Evolutionary conservation across 2,329 filamentous ascomycete species (phyloP), one percentile per base, ranked within the genome.

Genomic region (Diaporthe citrichinensis): DNA sequence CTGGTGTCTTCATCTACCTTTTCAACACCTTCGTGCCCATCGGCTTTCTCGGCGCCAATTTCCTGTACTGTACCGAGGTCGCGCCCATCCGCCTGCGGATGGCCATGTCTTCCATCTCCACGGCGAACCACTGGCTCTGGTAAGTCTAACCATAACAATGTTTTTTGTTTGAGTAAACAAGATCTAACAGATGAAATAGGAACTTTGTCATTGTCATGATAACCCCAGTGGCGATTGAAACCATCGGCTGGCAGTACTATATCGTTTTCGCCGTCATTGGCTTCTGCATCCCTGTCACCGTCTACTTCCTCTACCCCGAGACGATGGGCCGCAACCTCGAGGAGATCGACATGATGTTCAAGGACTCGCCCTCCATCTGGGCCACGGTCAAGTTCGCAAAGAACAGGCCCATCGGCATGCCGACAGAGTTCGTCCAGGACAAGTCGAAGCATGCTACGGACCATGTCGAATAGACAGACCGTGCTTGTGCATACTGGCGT

Each of bases 1-100:
- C 88, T 0, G 88, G 88, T 0, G 85, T 89, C 77, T 91, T 91
- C 81, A 86, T 92, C 67, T 92, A 90, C 81, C 81, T 90, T 62
- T 92, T 90, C 84, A 90, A 91, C 81, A 89, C 88, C 78, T 91
- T 92, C 81, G 88, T 91, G 59, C 89, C 88, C 0, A 88, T 91
- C 74, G 90, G 89, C 0, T 91, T 90, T 82, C 84, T 91, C 0
- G 90, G 90, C 1, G 86, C 89, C 44, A 91, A 90, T 78, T 92
- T 91, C 82, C 83, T 92, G 28, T 92, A 92, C 81, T 90, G 89
- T 75, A 88, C 90, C 1, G 90, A 92, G 79, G 84, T 91, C 25
- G 89, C 89, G 0, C 90, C 90, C 1, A 83, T 88, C 23, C 82
- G 86, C 15, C 81, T 90, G 39, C 84, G 88, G 28, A 87, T 89